These are phyloP conservation scores for Metschnikowia noctiluminum DNA, from an alignment of 805 yeast genomes.

Conservation along the genomic window DNA sequence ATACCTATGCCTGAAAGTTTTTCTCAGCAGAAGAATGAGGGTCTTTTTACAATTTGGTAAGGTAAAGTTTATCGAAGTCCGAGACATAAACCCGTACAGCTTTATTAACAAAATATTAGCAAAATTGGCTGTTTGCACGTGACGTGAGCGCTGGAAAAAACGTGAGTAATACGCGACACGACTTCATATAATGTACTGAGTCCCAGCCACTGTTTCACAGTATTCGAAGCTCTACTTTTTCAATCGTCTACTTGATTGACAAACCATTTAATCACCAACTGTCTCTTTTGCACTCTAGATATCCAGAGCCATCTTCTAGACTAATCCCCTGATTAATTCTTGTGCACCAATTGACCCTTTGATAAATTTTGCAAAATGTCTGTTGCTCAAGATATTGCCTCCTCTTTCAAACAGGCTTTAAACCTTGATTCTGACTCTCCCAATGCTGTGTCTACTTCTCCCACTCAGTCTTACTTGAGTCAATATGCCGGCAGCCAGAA, in stretches of 20 bases:
- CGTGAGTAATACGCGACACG: conserved; percentile 3
- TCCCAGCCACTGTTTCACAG: background rate
- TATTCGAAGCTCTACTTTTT: background rate
- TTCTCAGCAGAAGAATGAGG: too few relatives aligned
- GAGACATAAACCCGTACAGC: background rate
- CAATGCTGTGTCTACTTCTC: conserved; percentile 78
- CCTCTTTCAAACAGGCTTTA: conserved; percentile 54
- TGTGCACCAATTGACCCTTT: too few relatives aligned
- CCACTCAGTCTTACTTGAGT: conserved; percentile 69
- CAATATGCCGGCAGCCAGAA: conserved; percentile 49
- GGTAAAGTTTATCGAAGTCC: too few relatives aligned
- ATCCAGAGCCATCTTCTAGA: too few relatives aligned
- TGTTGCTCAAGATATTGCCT: conserved; percentile 64
- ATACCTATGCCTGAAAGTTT: too few relatives aligned
- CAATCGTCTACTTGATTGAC: too few relatives aligned
- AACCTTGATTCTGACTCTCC: conserved; percentile 43
- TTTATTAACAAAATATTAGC: conserved; percentile 3
- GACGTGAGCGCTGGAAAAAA: conserved; percentile 5
- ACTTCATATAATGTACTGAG: background rate
- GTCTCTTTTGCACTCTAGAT: too few relatives aligned
- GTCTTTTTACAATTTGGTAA: too few relatives aligned
- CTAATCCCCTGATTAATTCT: too few relatives aligned
- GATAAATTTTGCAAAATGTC: conserved; percentile 42
- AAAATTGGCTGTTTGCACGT: conserved; percentile 10
- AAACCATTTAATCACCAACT: too few relatives aligned